Base-by-base conservation (phyloP, 139 green algal species). In the Chlorella sp. region DNA sequence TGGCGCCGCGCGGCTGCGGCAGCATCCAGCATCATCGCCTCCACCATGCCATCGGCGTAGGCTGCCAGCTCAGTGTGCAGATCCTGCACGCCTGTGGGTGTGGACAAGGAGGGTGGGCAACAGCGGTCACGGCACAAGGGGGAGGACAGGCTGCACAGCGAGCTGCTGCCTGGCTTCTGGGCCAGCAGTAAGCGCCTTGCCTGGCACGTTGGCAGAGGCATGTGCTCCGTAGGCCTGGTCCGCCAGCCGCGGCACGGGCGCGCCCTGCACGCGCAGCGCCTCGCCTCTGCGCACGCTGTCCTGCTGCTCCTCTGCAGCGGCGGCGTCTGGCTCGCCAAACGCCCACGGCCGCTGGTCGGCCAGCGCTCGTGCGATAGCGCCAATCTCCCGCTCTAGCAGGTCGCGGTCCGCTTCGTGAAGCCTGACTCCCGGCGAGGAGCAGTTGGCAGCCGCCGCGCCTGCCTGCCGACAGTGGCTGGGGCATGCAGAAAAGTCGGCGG, bases 31-130 rank as follows among this genome's bases (percentile, higher is more conserved):
- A 33, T 67, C 60, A 65, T 59, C 6, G 19, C 48, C 0, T 43
- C 67, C 35, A 75, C 3, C 58, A 82, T 71, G 43, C 21, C 42
- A 17, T 60, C 61, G 7, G n/a, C 55, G 55, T 82, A 82, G 0
- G 41, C 40, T 8, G 36, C 27, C 59, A 85, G 50, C 74, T 85
- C 80, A 19, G 50, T 60, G 46, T 85, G 74, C 36, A 85, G 6
- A 46, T 85, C 80, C 65, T 81, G 59, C 42, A 79, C 74, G 1
- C 74, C 74, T 78, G 72, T 33, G 11, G 21, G 25, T 25, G 3
- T 35, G 17, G 5, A 31, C 14, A 27, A 40, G 42, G 21, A 59
- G 27, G 64, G 42, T 9, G 46, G 14, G 17, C 14, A 14, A 55
- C 17, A 55, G 46, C 14, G 17, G 17, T 14, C 17, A 55, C 14